phyloP scores from a whole-genome alignment of 192 early-diverging fungal species.

The Linnemannia schmuckeri region DNA sequence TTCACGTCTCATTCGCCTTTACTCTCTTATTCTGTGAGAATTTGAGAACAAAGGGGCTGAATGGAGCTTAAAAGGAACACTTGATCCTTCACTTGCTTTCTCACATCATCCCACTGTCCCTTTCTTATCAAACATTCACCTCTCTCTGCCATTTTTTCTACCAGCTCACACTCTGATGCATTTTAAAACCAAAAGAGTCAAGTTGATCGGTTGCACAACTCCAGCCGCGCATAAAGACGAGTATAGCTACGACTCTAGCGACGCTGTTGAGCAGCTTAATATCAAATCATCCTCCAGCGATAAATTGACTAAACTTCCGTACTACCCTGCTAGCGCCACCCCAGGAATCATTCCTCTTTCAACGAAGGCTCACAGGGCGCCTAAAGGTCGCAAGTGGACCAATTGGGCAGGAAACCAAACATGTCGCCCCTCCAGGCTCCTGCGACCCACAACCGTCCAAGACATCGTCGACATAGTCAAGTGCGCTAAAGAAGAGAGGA shows the following conservation, averaged over 20 bases:
- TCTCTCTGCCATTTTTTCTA: neutral
- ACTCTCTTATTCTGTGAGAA: no score
- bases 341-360: neutral
- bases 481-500: constrained; percentile 8
- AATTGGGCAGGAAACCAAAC: constrained; percentile 39
- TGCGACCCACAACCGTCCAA: constrained; percentile 19
- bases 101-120: no score
- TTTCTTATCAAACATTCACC: neutral
- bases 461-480: constrained; percentile 23
- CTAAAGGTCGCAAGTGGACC: neutral
- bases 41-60: no score
- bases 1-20: no score
- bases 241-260: no score
- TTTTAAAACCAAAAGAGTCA: no score
- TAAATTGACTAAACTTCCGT: neutral
- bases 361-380: neutral
- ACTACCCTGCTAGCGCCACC: neutral
- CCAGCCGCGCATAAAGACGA: no score
- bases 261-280: neutral
- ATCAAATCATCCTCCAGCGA: neutral
- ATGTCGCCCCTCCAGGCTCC: constrained; percentile 19
- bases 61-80: no score
- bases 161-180: neutral
- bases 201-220: no score
- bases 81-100: no score